Base-by-base conservation (phyloP, 768 basidiomycete genomes). In the Russula abietina region DNA sequence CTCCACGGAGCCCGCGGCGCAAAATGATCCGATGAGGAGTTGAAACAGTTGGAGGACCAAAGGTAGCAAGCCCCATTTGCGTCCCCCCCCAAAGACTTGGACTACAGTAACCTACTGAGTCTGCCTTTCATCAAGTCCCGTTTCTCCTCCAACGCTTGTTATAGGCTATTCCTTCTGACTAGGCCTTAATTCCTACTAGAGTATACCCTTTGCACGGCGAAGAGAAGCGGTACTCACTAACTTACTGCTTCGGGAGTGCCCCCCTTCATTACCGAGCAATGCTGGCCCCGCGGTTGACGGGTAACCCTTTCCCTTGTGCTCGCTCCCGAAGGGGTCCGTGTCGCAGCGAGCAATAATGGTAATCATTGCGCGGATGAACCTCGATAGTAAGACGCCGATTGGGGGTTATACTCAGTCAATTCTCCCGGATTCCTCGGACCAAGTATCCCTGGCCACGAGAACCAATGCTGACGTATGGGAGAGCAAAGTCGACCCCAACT, bases 301-400 rank as follows among this genome's bases (percentile, higher is more conserved):
- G 28, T 16, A 57, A 9, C 36, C n/a, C 32, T 39, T 12, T 30
- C 30, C 16, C 7, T 26, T 78, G 19, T 81, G 86, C 75, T 88
- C 10, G 84, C 86, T 1, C 78, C 89, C 26, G 75, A 77, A 14
- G 86, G 88, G 66, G 78, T 81, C 2, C 75, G 78, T 5, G 75
- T 80, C 4, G 66, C 77, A 1, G 83, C 75, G 70, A 81, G 75
- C 24, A 71, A n/a, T n/a, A 77, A 16, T 85, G 75, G 64, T 80
- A 86, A 65, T 5, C 14, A 16, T 48, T 7, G 12, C 24, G 24
- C 24, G 7, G 14, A 24, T 48, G 46, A 24, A 48, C 22, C 24
- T 22, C 24, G 22, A 22, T 24, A 6, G 24, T 12, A 10, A 4
- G n/a, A 4, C 12, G 24, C 24, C 22, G 22, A 24, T 24, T 22